phyloP scores from a whole-genome alignment of 1,284 basidiomycete genomes.

The Sporisorium scitamineum region DNA sequence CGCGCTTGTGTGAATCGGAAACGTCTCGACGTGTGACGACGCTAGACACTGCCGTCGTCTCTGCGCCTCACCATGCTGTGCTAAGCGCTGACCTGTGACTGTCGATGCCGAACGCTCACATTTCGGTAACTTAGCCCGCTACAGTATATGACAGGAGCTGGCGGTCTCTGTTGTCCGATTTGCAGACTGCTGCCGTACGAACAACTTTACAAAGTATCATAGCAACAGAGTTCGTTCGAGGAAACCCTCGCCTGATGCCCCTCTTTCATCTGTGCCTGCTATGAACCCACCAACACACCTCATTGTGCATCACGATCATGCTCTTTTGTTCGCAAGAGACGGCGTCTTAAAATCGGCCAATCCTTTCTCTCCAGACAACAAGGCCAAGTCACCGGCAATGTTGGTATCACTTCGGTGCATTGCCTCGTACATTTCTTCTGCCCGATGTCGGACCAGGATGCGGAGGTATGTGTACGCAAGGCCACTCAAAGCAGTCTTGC shows the following conservation, averaged over 20 bases:
- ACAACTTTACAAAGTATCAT: slow-evolving; percentile 2
- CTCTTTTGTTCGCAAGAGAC: neutral
- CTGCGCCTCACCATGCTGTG: neutral
- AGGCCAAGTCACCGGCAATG: neutral
- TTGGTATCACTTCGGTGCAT: neutral
- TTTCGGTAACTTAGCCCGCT: neutral
- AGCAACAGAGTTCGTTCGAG: neutral
- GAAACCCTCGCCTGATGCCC: neutral
- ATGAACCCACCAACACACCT: neutral
- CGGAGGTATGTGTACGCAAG: neutral
- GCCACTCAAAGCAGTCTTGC: neutral
- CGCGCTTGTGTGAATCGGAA: neutral
- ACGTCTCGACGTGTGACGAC: slow-evolving; percentile 18
- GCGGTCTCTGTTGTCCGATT: neutral
- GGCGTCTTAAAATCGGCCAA: neutral
- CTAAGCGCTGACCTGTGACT: too few species aligned
- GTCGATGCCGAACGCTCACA: neutral
- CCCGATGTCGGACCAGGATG: neutral
- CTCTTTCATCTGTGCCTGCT: neutral
- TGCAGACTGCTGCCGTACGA: neutral
- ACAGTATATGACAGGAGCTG: too few species aligned
- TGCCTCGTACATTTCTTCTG: neutral
- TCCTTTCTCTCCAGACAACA: neutral
- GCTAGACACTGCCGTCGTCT: neutral
- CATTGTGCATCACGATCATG: neutral